Conservation (phyloP, 176 grass and related monocot genomes). For the Ensete ventricosum region DNA sequence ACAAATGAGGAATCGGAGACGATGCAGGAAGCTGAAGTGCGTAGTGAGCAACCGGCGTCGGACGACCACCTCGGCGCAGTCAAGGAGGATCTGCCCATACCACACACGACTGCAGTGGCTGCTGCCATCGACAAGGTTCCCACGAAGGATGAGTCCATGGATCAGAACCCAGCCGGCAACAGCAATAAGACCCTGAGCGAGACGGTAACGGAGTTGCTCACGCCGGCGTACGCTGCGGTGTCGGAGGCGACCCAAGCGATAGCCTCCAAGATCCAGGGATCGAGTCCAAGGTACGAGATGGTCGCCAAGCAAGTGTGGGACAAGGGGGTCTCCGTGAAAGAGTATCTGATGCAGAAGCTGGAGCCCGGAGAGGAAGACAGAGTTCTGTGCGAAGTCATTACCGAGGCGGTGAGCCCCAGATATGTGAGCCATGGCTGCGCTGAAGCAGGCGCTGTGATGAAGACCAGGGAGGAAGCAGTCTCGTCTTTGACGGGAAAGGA, state of each 20-base stretch:
- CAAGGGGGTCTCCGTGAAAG: conserved; percentile 39
- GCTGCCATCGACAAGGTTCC: not conserved
- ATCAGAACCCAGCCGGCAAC: not conserved
- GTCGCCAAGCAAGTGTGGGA: conserved; percentile 22
- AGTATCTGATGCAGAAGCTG: conserved; percentile 58
- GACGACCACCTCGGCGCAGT: not conserved
- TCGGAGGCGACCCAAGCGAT: not conserved
- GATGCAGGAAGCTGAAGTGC: not conserved
- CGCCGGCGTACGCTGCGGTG: not conserved
- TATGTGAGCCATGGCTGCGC: not conserved
- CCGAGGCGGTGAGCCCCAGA: not conserved
- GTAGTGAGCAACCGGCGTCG: not conserved
- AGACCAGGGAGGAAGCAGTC: not conserved
- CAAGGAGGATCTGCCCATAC: not conserved
- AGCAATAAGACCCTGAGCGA: not conserved
- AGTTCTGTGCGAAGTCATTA: conserved; percentile 32
- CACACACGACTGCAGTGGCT: not conserved
- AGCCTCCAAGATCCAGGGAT: conserved; percentile 3
- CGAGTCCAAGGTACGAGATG: conserved; percentile 1
- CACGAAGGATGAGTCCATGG: not conserved
- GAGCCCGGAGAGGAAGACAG: conserved; percentile 64
- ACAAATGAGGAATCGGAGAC: not conserved
- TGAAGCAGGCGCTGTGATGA: not conserved
- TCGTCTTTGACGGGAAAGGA: not conserved
- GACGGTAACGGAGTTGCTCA: not conserved